Conservation (phyloP, 306 rosid species). For the Oemleria cerasiformis region DNA sequence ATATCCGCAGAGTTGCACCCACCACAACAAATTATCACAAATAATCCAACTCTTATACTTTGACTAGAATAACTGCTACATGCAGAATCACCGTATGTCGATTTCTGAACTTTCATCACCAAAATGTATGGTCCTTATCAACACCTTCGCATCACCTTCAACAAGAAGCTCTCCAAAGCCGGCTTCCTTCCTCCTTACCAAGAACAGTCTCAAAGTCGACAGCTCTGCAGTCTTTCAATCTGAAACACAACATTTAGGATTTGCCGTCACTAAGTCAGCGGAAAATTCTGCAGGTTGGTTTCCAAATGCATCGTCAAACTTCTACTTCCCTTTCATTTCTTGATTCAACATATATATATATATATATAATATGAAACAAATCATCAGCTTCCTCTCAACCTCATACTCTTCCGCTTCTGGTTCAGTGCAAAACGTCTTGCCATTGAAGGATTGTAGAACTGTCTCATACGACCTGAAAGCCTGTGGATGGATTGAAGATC, state of each 20-base stretch:
- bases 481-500: conserved; percentile 71
- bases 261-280: background rate
- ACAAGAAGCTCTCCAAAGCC: background rate
- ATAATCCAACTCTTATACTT: too few species aligned
- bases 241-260: background rate
- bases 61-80: too few species aligned
- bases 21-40: too few species aligned
- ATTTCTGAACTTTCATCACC: background rate
- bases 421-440: conserved; percentile 71
- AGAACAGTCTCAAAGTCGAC: background rate
- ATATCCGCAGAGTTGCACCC: too few species aligned
- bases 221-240: background rate
- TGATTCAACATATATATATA: background rate
- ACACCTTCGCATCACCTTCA: background rate
- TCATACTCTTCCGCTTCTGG: conserved; percentile 67
- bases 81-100: background rate
- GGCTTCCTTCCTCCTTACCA: background rate
- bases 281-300: background rate
- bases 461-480: conserved; percentile 83
- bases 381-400: conserved; percentile 56
- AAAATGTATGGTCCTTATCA: background rate
- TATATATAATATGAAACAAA: background rate
- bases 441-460: conserved; percentile 81
- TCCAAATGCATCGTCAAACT: background rate
- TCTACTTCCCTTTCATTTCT: background rate